Evolutionary conservation across 2,329 filamentous ascomycete genomes (phyloP), one percentile per base, ranked within the genome.

Genomic region (Emericellopsis cladophorae): DNA sequence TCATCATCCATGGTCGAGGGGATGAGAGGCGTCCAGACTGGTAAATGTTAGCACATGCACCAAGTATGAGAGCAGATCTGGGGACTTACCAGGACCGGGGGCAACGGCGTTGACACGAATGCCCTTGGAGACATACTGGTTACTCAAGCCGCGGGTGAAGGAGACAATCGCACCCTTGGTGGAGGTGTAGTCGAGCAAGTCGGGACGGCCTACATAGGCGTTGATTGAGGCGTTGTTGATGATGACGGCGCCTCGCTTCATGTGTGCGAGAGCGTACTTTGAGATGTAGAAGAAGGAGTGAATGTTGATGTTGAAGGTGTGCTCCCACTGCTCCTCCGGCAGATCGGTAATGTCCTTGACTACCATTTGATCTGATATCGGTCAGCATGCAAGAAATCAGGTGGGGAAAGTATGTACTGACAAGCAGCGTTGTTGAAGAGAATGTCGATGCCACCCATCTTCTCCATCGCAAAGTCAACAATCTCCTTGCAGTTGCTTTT

Each of bases 151-250:
- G 31, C 84, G 78, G 0, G 84, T 90, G 61, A 92, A 92, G 3
- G 84, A 74, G 4, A 90, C 63, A 48, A 92, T 81, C 41, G 83
- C 84, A 31, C 84, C 84, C 57, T 85, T 86, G 22, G 81, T 86
- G 2, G 80, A 78, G 0, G 84, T 88, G 64, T 92, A 90, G 59
- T 92, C 84, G 38, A 92, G 73, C 2, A 90, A 70, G 51, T 90
- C 84, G 0, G 81, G 80, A 2, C 84, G 81, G 32, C 85, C 85
- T 43, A 88, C 74, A 61, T 90, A 92, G 22, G 80, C 83, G 57
- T 90, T 90, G 56, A 92, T 80, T 26, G 82, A 88, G 36, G 84
- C 79, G 55, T 86, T 88, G 66, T 90, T 92, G 70, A 93, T 87
- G 57, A 93, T 87, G 22, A 76, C 79, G 42, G 76, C 72, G 31